Evolutionary conservation across 2,329 filamentous ascomycete species (phyloP).

Genomic region (Microsporum ferrugineum): DNA sequence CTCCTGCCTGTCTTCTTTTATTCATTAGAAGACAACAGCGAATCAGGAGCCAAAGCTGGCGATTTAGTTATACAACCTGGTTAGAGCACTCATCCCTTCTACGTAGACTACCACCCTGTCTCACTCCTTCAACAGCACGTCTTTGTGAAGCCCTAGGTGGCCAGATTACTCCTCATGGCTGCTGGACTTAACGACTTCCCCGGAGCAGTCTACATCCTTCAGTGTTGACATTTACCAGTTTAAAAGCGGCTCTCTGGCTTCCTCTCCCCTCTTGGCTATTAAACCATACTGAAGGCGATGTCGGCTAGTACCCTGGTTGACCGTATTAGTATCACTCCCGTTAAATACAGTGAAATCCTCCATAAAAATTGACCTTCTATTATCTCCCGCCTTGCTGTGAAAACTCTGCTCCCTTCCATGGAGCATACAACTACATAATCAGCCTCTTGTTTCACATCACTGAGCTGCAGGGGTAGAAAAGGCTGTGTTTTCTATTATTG

Average conservation of each 20-base stretch:
- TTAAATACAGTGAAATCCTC: not conserved
- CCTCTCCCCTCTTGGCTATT: no score
- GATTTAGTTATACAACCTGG: not conserved
- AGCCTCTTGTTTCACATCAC: conserved; percentile 1
- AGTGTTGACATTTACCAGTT: no score
- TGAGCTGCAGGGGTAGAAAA: not conserved
- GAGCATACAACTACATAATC: not conserved
- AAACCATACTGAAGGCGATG: no score
- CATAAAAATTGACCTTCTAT: not conserved
- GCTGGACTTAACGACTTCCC: no score
- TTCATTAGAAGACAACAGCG: not conserved
- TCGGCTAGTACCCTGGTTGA: not conserved
- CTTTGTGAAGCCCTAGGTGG: no score
- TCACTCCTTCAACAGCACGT: no score
- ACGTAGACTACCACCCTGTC: not conserved
- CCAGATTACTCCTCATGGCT: no score
- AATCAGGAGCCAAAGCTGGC: not conserved
- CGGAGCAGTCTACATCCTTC: no score
- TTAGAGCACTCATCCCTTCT: not conserved
- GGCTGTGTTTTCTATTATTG: not conserved
- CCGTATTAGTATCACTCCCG: not conserved
- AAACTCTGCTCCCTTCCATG: not conserved
- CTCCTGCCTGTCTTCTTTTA: not conserved
- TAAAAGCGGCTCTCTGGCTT: no score
- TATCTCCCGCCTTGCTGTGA: not conserved